These are phyloP conservation scores for Corylus americana DNA, from an alignment of 306 rosid species.

Conservation along the genomic window DNA sequence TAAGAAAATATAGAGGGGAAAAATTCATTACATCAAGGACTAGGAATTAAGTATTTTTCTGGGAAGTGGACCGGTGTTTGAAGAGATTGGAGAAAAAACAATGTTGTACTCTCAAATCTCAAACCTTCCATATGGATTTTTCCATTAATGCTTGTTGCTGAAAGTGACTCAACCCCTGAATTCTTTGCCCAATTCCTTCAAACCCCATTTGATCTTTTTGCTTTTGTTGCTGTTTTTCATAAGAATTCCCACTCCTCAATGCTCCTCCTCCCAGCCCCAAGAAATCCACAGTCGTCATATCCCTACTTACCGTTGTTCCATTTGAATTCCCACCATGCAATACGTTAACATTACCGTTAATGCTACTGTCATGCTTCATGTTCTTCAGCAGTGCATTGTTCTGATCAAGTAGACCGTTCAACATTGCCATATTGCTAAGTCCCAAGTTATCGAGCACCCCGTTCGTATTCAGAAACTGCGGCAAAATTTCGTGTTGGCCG, in stretches of 20 bases:
- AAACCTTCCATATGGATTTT: conserved; percentile 28
- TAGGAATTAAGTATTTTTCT: background rate
- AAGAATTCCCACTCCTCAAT: conserved; percentile 39
- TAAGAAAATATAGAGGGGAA: background rate
- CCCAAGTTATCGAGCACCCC: conserved; percentile 19
- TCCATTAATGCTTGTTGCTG: conserved; percentile 47
- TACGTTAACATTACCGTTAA: conserved; percentile 1
- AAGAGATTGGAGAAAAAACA: background rate
- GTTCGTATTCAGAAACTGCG: conserved; percentile 27
- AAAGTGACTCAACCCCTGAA: conserved; percentile 55
- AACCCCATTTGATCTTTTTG: conserved; percentile 36
- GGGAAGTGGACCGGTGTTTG: background rate
- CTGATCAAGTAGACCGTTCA: conserved; percentile 54
- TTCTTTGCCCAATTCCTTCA: conserved; percentile 59
- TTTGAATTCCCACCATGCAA: conserved; percentile 33
- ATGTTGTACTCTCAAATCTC: background rate
- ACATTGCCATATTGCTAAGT: conserved; percentile 51
- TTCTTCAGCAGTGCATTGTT: conserved; percentile 50
- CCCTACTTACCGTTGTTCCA: conserved; percentile 25
- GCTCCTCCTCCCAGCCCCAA: conserved; percentile 64
- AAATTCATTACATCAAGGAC: conserved; percentile 12
- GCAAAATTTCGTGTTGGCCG: conserved; percentile 27
- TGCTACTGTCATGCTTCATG: conserved; percentile 41
- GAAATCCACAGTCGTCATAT: conserved; percentile 69
- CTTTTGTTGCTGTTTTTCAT: conserved; percentile 35